Base-by-base conservation (phyloP, 2,329 filamentous ascomycete species). In the Cladosporium cucumerinum region DNA sequence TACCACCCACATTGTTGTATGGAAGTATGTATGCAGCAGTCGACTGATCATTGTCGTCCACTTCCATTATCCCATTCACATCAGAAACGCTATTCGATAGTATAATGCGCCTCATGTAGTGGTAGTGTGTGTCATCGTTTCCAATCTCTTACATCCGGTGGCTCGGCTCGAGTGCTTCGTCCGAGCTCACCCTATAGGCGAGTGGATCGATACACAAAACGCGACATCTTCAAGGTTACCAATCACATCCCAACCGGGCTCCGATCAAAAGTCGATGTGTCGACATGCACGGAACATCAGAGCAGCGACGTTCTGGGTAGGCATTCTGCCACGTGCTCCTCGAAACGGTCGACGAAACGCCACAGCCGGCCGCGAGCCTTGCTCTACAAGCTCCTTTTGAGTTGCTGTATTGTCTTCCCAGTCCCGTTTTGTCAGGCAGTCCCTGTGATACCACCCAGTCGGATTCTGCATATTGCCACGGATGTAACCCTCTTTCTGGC, bases 241-340 rank as follows among this genome's bases (percentile, higher is more conserved):
- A 34, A 61, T 61, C 26, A 51, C 58, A 30, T 32, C 14, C 7
- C 32, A 12, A 10, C 28, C 28, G 28, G 43, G 46, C 26, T 57
- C 55, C 34, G 30, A 26, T 46, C 55, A 43, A 39, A 43, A 57
- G n/a, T 30, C 30, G 3, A 23, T 18, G 10, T 14, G 18, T 32
- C 46, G 58, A 34, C 26, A 46, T 21, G 58, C 57, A n/a, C 55
- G 26, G 39, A 48, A 32, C 39, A 21, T 46, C 39, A 23, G 7
- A 46, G 39, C 18, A 51, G 48, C 21, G 16, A 32, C n/a, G 28
- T 39, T 60, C 60, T 43, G 48, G 60, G 34, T 49, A 49, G 51
- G 51, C 51, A 28, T 54, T 30, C 32, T 62, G 60, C 60, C 60
- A 62, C 60, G 60, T 62, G 60, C 60, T 54, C 16, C 39, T 39